phyloP scores from a whole-genome alignment of 1,284 basidiomycete genomes.

The Phellopilus nigrolimitatus region DNA sequence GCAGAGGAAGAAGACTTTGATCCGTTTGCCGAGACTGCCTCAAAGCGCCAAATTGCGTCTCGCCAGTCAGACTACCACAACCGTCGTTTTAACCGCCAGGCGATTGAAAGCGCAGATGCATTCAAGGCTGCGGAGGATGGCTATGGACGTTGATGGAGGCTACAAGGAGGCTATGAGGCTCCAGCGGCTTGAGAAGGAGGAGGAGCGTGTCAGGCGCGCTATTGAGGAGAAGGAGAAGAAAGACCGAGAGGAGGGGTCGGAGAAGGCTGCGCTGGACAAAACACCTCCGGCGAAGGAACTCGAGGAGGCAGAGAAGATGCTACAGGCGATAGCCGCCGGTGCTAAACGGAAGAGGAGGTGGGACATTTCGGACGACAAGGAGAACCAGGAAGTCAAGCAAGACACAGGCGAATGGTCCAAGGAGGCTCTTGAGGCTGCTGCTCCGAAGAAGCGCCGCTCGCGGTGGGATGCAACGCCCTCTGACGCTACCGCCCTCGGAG shows the following conservation, averaged over 20 bases:
- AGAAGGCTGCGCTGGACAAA: slow-evolving; percentile 82
- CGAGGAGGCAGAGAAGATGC: slow-evolving; percentile 61
- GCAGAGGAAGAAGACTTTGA: slow-evolving; percentile 90
- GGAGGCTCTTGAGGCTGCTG: slow-evolving; percentile 64
- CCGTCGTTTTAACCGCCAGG: slow-evolving; percentile 82
- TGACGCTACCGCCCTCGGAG: slow-evolving; percentile 46
- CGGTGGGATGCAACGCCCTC: slow-evolving; percentile 91
- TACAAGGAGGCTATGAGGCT: slow-evolving; percentile 98
- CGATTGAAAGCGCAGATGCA: slow-evolving; percentile 73
- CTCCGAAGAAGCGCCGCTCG: slow-evolving; percentile 87
- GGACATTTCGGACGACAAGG: slow-evolving; percentile 62
- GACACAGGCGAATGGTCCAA: slow-evolving; percentile 67
- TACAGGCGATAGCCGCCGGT: slow-evolving; percentile 48
- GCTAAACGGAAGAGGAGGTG: slow-evolving; percentile 82
- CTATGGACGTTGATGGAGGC: slow-evolving; percentile 71
- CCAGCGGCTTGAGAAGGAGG: slow-evolving; percentile 90
- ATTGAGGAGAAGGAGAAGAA: slow-evolving; percentile 85
- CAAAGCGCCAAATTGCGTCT: slow-evolving; percentile 88
- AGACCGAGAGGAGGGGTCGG: slow-evolving; percentile 75
- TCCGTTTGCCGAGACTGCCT: slow-evolving; percentile 90
- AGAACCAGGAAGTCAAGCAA: slow-evolving; percentile 53
- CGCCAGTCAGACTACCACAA: slow-evolving; percentile 96
- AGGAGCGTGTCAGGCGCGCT: slow-evolving; percentile 76
- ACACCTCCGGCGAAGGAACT: slow-evolving; percentile 79
- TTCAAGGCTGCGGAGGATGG: slow-evolving; percentile 65